Evolutionary conservation across 331 rosid genomes (phyloP), one percentile per base, ranked within the genome.

Genomic region (Malus hybrid): DNA sequence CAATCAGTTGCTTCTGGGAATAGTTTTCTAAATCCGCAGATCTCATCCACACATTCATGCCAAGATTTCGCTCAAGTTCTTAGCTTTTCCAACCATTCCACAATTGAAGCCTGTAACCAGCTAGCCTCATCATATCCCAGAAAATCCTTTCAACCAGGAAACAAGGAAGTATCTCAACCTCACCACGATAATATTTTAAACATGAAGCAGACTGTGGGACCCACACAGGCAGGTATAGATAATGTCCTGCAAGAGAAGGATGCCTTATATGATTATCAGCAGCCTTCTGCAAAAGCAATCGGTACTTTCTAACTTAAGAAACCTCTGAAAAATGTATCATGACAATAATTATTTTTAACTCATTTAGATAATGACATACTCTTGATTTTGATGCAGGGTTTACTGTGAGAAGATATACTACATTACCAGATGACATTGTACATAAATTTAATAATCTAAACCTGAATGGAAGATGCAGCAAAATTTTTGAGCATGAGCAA

Each of bases 341-440:
- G 28, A 52, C 5, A 9, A 28, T 34, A 11, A 6, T 46, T 56
- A 44, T 31, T 7, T 61, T 75, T 54, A 66, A 67, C 72, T 69
- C n/a, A 54, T 56, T 42, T 42, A 42, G 6, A 14, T 78, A 70
- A 70, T 61, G 72, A 48, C 71, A 56, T 2, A 63, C 81, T 77
- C 77, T 86, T 82, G 55, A 61, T 80, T 84, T 79, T 86, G 71
- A 65, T 81, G 83, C 83, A 92, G 97, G 86, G 20, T 33, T 62
- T 71, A 80, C 82, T 59, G 76, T 61, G 46, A 42, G 46, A 22
- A 56, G 22, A 24, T 22, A 15, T 57, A 70, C 76, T 68, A 32
- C 19, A 50, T 15, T 15, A 50, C 19, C 85, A 48, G 89, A 87
- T 61, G 88, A 85, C 64, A 83, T 90, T 69, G 74, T 46, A 80